Evolutionary conservation across 2,329 filamentous ascomycete species (phyloP), one percentile per base, ranked within the genome.

Genomic region (Pseudogymnoascus sp.): DNA sequence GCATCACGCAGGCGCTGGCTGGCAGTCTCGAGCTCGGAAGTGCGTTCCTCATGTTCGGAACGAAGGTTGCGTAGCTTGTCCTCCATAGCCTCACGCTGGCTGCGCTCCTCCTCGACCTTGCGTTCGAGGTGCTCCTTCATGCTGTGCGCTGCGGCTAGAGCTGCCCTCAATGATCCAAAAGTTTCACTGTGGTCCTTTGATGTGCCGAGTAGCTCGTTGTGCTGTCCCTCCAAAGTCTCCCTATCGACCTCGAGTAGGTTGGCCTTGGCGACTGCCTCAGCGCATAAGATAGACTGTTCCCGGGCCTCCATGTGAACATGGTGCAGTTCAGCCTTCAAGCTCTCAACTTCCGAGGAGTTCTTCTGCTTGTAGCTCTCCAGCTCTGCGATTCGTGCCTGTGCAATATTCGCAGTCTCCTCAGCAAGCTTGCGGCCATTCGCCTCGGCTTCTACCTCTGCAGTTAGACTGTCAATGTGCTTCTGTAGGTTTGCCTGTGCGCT

Each of bases 221-320:
- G 84, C 71, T 86, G 89, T 35, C 78, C 77, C 60, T 83, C 80
- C 11, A 96, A 74, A 65, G 95, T 90, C 2, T 87, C 83, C 73
- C 94, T 96, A 71, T 97, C 93, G n/a, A 95, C 82, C 61, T 82
- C 81, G n/a, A 96, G 77, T 63, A 96, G 77, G 67, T 90, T 86
- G 41, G 89, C 78, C 39, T 88, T 81, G 0, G 91, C 84, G 61
- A 89, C 80, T 1, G 92, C 87, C 72, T 97, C 91, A 0, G 90
- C 82, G 37, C 86, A 85, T 29, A 84, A 79, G n/a, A 92, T 84
- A 0, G 90, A 84, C 66, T 96, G 88, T 68, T 97, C 90, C 63
- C 94, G 83, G 21, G 89, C 85, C 62, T 88, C 83, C 33, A 86
- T 88, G 71, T 96, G 89, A 1, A 84, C 81, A 68, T 89, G 81